These are phyloP conservation scores for Suhomyces sp. DNA, from an alignment of 805 yeast species.

Conservation along the genomic window DNA sequence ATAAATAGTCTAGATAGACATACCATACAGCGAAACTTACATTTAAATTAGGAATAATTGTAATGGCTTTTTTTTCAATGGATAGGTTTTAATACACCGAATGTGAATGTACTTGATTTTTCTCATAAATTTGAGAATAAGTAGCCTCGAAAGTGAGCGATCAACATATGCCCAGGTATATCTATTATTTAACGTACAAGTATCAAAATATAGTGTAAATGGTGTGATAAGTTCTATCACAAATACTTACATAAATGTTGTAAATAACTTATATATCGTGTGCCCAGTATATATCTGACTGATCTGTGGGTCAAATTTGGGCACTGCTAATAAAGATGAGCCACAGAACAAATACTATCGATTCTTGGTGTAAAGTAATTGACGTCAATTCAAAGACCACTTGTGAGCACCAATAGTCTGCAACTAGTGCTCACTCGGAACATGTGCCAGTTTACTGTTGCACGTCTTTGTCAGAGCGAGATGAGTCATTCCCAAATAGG, in stretches of 20 bases:
- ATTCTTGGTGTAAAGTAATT: neutral
- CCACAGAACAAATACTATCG: neutral
- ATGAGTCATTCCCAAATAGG: conserved; percentile 28
- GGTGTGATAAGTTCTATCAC: neutral
- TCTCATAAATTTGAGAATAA: no score
- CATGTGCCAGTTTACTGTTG: neutral
- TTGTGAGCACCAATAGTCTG: neutral
- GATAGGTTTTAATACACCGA: neutral
- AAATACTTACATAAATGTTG: no score
- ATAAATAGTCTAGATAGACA: neutral
- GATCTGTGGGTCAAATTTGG: neutral
- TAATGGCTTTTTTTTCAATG: no score
- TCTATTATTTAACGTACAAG: no score
- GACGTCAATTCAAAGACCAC: neutral
- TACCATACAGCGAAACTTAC: no score
- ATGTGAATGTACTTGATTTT: no score
- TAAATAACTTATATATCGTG: neutral
- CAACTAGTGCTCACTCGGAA: neutral
- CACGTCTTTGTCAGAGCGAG: neutral
- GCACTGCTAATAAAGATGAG: neutral
- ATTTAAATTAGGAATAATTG: neutral
- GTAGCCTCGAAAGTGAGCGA: no score
- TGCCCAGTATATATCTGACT: neutral
- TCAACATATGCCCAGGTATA: no score
- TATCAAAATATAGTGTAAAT: no score